Percentiles rank a stretch among this genome's conserved stretches.
Evolutionary conservation across 441 rosid genomes (phyloP).

Genomic region (Rhodomyrtus psidioides): DNA sequence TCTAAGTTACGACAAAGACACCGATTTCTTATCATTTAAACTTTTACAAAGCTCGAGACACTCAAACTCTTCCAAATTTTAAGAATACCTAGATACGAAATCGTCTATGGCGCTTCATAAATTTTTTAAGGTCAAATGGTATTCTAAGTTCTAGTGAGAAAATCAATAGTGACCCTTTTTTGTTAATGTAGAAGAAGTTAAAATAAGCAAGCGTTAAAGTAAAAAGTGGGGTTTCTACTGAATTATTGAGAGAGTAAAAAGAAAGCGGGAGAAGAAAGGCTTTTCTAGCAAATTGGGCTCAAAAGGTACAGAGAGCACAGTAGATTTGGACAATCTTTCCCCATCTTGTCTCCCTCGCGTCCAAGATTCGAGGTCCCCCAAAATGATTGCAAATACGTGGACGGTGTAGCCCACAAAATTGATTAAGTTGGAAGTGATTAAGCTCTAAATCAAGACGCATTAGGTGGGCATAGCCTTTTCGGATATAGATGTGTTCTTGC

Average conservation of each 20-base stretch:
- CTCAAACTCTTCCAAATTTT: neutral
- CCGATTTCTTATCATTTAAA: neutral
- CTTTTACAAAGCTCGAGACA: neutral
- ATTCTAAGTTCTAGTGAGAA: neutral
- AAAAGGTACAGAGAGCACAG: neutral
- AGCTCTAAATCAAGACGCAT: neutral
- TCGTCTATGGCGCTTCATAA: neutral
- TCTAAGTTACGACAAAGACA: accelerated
- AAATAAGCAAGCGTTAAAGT: neutral
- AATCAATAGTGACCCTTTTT: neutral
- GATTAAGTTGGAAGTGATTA: neutral
- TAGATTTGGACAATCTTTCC: neutral
- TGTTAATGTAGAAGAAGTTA: neutral
- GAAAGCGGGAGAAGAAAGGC: neutral
- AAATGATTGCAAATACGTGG: neutral
- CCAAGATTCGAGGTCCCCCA: neutral
- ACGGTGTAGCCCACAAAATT: neutral
- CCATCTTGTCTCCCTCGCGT: neutral
- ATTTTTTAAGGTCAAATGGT: neutral
- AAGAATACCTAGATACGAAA: neutral
- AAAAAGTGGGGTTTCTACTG: neutral
- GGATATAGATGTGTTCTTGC: neutral
- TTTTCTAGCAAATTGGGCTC: neutral
- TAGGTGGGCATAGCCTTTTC: neutral
- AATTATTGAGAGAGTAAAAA: neutral